Base-by-base conservation (phyloP, 495 filamentous ascomycete genomes). In the Tuber brumale region DNA sequence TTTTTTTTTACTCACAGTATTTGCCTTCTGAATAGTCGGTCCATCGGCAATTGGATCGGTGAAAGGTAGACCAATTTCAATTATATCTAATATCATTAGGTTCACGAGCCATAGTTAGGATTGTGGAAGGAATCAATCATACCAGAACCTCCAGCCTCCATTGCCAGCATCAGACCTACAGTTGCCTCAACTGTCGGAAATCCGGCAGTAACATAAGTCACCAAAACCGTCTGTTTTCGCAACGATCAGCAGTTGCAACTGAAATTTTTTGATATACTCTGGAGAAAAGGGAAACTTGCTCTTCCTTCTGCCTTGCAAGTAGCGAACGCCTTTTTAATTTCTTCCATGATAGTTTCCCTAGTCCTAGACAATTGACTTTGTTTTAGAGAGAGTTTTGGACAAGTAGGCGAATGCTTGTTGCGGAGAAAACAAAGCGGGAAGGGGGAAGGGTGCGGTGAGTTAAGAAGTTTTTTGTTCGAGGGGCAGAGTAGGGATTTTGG, bases 21-120 rank as follows among this genome's bases (percentile, higher is more conserved):
- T 97, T 69, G 94, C 87, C 76, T 90, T 95, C 85, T 97, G 94
- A 80, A 97, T 97, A 5, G 93, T 96, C 16, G 94, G 94, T 16
- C 94, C 94, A 85, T 97, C 94, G 74, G 94, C 94, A 85, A 97
- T 97, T 35, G 95, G 95, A 82, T 99, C 95, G 72, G 96, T 97
- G 88, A 99, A 99, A 69, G 96, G 96, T 61, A 97, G 87, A 69
- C 94, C 93, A 74, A 95, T 88, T 84, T 95, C 92, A 76, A 95
- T 93, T 75, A 95, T 84, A 83, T 95, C 92, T 92, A 77, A 35
- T 35, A 35, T 35, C 18, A 27, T 66, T 10, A 66, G 57, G 27
- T 66, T 66, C 27, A 66, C 57, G 1, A 31, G 14, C n/a, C 57
- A 18, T 14, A 35, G 14, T 16, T 18, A 16, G 27, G 57, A 35